Evolutionary conservation across 2,329 filamentous ascomycete genomes (phyloP).

Genomic region (Claviceps sp.): DNA sequence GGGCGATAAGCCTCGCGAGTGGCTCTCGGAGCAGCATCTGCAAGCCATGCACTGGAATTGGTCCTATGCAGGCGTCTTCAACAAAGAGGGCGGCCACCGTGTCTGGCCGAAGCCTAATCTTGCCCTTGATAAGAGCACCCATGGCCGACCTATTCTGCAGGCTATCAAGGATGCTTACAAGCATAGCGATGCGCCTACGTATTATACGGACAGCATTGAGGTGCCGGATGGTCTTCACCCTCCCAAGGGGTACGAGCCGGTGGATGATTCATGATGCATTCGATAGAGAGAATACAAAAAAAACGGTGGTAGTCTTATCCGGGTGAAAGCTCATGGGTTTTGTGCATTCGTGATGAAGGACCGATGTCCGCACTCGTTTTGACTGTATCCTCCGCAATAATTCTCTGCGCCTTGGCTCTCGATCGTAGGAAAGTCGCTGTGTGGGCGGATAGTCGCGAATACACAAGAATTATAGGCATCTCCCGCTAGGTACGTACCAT

Average conservation of each 20-base stretch:
- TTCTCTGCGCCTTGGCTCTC: no score
- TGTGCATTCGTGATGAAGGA: no score
- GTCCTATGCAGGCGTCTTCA: slow-evolving; percentile 39
- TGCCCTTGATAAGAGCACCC: slow-evolving; percentile 16
- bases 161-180: slow-evolving; percentile 25
- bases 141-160: slow-evolving; percentile 22
- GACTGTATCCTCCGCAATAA: no score
- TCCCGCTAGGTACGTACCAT: no score
- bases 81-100: slow-evolving; percentile 20
- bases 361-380: no score
- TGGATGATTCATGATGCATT: not conserved
- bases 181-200: slow-evolving; percentile 23
- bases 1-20: slow-evolving; percentile 35
- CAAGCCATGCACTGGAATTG: slow-evolving; percentile 35
- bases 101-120: slow-evolving; percentile 29
- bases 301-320: not conserved
- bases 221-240: slow-evolving; percentile 29
- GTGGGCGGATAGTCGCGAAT: no score
- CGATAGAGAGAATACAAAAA: not conserved
- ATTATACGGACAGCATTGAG: slow-evolving; percentile 28
- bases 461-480: no score
- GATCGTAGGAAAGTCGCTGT: no score
- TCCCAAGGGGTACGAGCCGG: slow-evolving; percentile 23
- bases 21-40: slow-evolving; percentile 20
- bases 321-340: no score